Conservation (phyloP, 1,284 basidiomycete genomes). For the Thecaphora thlaspeos region DNA sequence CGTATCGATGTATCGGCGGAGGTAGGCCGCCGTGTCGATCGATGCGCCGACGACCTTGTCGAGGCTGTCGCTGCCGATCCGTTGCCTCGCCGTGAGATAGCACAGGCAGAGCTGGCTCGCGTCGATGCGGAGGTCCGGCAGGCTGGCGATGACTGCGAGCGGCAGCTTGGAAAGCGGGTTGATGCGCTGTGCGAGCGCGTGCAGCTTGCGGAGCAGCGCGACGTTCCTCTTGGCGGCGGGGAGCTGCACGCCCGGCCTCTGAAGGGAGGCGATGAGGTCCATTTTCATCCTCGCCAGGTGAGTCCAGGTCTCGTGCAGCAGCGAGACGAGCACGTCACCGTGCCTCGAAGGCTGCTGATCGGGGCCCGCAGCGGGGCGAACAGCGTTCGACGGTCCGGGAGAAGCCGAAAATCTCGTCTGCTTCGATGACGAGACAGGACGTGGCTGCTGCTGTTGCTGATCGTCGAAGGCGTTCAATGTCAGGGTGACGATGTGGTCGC, state of each 20-base stretch:
- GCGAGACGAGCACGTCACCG: constrained; percentile 68
- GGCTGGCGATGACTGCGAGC: not conserved
- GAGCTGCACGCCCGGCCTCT: constrained; percentile 76
- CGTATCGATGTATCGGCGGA: constrained; percentile 73
- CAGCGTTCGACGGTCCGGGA: not conserved
- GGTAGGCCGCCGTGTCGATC: constrained; percentile 10
- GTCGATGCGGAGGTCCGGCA: constrained; percentile 58
- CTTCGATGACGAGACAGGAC: too few relatives aligned
- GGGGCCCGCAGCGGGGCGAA: too few relatives aligned
- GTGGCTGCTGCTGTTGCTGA: not conserved
- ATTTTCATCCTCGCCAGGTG: constrained; percentile 66
- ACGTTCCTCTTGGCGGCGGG: constrained; percentile 85
- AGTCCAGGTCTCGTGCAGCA: constrained; percentile 70
- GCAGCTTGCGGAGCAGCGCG: constrained; percentile 78
- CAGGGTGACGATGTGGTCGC: constrained; percentile 67
- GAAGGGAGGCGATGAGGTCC: constrained; percentile 74
- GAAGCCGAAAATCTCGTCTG: too few relatives aligned
- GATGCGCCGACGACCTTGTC: constrained; percentile 45
- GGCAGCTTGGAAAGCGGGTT: constrained; percentile 7
- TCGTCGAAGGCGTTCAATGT: constrained; percentile 59
- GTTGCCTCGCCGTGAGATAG: constrained; percentile 68
- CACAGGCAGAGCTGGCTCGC: constrained; percentile 70
- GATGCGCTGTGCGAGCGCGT: constrained; percentile 39
- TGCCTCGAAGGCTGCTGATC: not conserved
- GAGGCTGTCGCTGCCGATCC: constrained; percentile 63